Base-by-base conservation (phyloP, 2,329 filamentous ascomycete genomes). In the Aspergillus texensis region DNA sequence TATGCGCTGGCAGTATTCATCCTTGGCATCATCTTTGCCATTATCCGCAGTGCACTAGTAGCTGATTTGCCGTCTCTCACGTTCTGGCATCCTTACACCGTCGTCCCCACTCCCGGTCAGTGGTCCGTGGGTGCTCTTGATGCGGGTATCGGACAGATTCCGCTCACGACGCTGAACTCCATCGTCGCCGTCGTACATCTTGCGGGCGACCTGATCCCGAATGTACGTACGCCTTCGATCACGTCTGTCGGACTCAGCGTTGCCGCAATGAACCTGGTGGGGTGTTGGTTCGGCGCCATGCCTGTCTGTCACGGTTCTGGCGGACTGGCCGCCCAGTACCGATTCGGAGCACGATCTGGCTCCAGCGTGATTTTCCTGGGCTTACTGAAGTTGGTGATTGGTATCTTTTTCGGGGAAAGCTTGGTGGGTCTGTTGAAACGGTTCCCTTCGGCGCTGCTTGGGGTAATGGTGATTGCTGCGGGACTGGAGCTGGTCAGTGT, bases 281-380 rank as follows among this genome's bases (percentile, higher is more conserved):
- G 91, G 19, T 94, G 92, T 71, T 96, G 92, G 91, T 96, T 97
- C 71, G 94, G 94, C 55, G 91, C 91, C 6, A 98, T 97, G 95
- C 95, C 94, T 3, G 89, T 95, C 4, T 98, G 95, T 74, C 95
- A 98, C 75, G 94, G 94, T 6, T 93, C 93, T 0, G 94, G 94
- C 2, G 94, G 94, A 0, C 82, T 98, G 0, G 95, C 95, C 6
- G 95, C 91, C 0, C 94, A 98, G 75, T 92, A 93, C 76, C 88
- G 93, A 5, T 98, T 98, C 70, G 94, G 94, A 0, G 94, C 94
- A 5, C 89, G 94, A 55, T 96, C 92, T 63, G 94, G 94, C 11
- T 88, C 92, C 0, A 93, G 90, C 70, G 85, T 97, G 65, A 87
- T 97, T 59, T 75, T 96, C 28, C 86, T 98, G 0, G 94, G 94